Percentiles rank a stretch among this genome's conserved stretches.
Evolutionary conservation across 179 eudicot genomes (phyloP).

Genomic region (Camellia oleifera): DNA sequence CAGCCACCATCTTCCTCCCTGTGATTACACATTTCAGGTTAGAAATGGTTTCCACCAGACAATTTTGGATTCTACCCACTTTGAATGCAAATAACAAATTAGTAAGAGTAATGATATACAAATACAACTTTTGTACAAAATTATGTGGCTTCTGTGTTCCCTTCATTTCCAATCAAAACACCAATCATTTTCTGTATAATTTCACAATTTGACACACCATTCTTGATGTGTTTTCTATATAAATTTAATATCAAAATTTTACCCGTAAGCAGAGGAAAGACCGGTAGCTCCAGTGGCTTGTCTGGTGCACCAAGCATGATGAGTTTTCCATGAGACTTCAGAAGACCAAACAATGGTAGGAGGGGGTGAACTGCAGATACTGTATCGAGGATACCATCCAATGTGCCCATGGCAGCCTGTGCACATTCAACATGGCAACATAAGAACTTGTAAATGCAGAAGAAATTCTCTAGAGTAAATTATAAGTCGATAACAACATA

Average conservation of each 20-base stretch:
- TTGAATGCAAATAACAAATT: too few relatives aligned
- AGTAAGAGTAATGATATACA: too few relatives aligned
- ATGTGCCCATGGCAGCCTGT: conserved; percentile 1
- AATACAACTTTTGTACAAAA: too few relatives aligned
- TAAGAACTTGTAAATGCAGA: background rate
- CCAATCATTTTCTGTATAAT: too few relatives aligned
- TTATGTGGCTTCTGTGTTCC: too few relatives aligned
- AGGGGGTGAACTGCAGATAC: background rate
- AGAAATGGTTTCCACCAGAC: background rate
- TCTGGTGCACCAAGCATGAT: background rate
- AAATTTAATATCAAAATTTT: too few relatives aligned
- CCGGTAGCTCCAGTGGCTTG: background rate
- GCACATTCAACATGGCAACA: background rate
- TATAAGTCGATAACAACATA: background rate
- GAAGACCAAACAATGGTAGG: background rate
- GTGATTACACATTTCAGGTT: background rate
- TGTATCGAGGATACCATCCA: conserved; percentile 11
- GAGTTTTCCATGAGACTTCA: background rate
- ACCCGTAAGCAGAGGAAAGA: conserved; percentile 3
- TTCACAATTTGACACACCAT: too few relatives aligned
- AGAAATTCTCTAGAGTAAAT: background rate
- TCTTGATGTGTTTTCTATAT: too few relatives aligned
- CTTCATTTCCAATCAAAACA: too few relatives aligned
- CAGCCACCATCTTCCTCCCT: background rate
- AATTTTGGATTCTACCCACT: too few relatives aligned